Percentiles rank a stretch among this genome's conserved stretches.
Evolutionary conservation across 116 monocot genomes (phyloP).

Genomic region (Zostera marina): DNA sequence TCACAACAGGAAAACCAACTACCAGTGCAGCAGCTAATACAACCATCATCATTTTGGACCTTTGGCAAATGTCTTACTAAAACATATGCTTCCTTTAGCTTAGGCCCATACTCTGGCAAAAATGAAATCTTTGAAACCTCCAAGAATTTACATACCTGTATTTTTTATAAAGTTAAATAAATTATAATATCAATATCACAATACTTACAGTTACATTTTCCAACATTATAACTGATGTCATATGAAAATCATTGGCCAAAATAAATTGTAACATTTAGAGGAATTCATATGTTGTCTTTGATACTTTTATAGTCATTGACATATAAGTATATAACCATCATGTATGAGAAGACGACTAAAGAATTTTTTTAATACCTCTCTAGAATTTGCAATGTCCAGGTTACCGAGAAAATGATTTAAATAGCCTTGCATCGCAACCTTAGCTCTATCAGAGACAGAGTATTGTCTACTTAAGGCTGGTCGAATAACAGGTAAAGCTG

Average conservation of each 20-base stretch:
- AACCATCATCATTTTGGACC: conserved; percentile 33
- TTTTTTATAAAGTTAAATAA: conserved; percentile 4
- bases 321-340: too few relatives aligned
- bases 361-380: conserved; percentile 36
- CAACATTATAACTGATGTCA: too few relatives aligned
- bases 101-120: conserved; percentile 88
- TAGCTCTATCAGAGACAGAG: conserved; percentile 67
- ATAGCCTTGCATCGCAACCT: conserved; percentile 94
- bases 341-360: neutral
- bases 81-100: conserved; percentile 91
- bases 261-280: too few relatives aligned
- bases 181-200: neutral
- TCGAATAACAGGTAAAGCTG: conserved; percentile 76
- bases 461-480: conserved; percentile 74
- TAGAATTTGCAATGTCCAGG: conserved; percentile 91
- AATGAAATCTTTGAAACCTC: conserved; percentile 91
- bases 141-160: conserved; percentile 95
- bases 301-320: too few relatives aligned
- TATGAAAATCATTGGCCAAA: too few relatives aligned
- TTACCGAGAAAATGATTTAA: conserved; percentile 91
- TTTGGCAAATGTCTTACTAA: conserved; percentile 67
- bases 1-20: conserved; percentile 67
- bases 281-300: too few relatives aligned
- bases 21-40: conserved; percentile 38
- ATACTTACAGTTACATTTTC: too few relatives aligned